Evolutionary conservation across 2,329 filamentous ascomycete genomes (phyloP).

Genomic region (Aspergillus nomiae): DNA sequence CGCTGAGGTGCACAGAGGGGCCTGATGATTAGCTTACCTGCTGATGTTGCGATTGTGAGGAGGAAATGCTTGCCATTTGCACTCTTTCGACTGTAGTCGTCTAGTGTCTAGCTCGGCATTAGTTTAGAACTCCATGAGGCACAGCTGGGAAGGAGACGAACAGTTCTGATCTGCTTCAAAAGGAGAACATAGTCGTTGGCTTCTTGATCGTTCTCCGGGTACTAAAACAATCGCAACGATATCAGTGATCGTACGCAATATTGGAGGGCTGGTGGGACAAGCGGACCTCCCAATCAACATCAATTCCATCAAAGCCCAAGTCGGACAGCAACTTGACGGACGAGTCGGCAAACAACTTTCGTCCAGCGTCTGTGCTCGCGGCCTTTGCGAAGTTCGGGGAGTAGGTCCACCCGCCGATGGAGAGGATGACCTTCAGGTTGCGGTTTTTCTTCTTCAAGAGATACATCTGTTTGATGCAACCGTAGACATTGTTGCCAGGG

Average conservation of each 20-base stretch:
- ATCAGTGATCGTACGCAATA: background rate
- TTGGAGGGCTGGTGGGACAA: background rate
- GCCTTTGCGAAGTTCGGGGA: slow-evolving; percentile 72
- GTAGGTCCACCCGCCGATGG: slow-evolving; percentile 83
- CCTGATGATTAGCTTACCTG: slow-evolving; percentile 29
- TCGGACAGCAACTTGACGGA: slow-evolving; percentile 75
- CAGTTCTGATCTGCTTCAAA: slow-evolving; percentile 33
- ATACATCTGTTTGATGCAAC: slow-evolving; percentile 75
- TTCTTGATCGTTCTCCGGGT: slow-evolving; percentile 35
- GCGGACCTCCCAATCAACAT: slow-evolving; percentile 45
- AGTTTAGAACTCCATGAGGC: background rate
- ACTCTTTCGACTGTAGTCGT: slow-evolving; percentile 43
- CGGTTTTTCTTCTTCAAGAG: slow-evolving; percentile 75
- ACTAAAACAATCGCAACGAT: slow-evolving; percentile 19
- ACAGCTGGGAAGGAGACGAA: slow-evolving; percentile 15
- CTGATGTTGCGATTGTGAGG: slow-evolving; percentile 51
- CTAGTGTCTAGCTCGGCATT: slow-evolving; percentile 34
- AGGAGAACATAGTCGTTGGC: slow-evolving; percentile 40
- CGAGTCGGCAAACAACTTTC: slow-evolving; percentile 65
- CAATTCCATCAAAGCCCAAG: slow-evolving; percentile 64
- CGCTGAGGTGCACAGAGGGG: background rate
- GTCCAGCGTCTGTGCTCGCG: slow-evolving; percentile 60
- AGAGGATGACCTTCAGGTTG: slow-evolving; percentile 76
- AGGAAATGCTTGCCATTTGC: slow-evolving; percentile 46
- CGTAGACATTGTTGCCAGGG: slow-evolving; percentile 71